These are phyloP conservation scores for Neofusicoccum umdonicola DNA, from an alignment of 2,329 filamentous ascomycete species.

Conservation along the genomic window DNA sequence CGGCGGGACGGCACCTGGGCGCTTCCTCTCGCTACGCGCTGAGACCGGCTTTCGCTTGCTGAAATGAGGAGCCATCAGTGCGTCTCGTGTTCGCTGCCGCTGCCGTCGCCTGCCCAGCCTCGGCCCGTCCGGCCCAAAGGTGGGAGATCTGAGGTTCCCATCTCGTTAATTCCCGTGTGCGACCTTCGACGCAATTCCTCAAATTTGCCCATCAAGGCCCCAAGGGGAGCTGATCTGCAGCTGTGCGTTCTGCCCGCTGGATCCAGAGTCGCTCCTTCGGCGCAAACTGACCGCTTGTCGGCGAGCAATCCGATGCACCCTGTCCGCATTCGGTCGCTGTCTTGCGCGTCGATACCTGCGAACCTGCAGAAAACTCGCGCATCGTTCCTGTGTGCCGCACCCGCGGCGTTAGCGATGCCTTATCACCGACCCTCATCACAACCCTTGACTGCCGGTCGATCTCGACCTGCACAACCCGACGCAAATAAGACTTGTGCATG, in stretches of 20 bases:
- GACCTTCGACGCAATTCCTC: not conserved
- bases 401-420: not conserved
- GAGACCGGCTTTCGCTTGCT: not conserved
- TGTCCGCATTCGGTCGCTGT: not conserved
- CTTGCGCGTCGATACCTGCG: not conserved
- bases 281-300: not conserved
- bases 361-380: not conserved
- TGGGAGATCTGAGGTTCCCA: constrained; percentile 4
- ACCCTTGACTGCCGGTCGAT: not conserved
- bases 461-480: not conserved
- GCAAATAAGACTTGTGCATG: not conserved
- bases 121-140: not conserved
- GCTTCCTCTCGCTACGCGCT: not conserved
- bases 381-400: not conserved
- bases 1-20: not conserved
- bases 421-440: not conserved
- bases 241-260: not conserved
- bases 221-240: not conserved
- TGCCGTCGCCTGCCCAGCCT: not conserved
- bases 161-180: not conserved
- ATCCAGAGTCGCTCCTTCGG: no score
- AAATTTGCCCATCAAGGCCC: not conserved
- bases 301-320: not conserved
- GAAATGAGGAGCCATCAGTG: not conserved
- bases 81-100: constrained; percentile 1